phyloP scores from a whole-genome alignment of 805 yeast genomes.

The Kluyveromyces wickerhamii region DNA sequence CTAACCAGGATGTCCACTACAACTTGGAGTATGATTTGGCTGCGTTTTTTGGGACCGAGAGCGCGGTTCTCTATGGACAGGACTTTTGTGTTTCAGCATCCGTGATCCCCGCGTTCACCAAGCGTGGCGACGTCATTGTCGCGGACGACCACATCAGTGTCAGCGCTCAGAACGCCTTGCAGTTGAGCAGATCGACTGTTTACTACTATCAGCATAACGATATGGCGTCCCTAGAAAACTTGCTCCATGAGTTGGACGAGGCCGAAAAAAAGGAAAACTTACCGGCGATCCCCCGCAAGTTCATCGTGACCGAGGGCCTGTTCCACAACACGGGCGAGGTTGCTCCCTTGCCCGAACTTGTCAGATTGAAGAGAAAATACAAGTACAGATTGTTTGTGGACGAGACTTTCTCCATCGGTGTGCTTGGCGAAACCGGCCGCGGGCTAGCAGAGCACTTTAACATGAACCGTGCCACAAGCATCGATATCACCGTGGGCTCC shows the following conservation, averaged over 20 bases:
- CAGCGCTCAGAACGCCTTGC: constrained; percentile 80
- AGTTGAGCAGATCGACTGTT: constrained; percentile 78
- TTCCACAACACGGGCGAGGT: constrained; percentile 78
- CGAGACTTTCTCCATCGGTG: constrained; percentile 82
- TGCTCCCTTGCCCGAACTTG: constrained; percentile 57
- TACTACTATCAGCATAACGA: constrained; percentile 76
- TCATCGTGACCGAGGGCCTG: constrained; percentile 85
- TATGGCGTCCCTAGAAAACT: constrained; percentile 67
- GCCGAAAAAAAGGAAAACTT: constrained; percentile 49
- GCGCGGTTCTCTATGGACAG: constrained; percentile 84
- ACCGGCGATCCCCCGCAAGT: constrained; percentile 74
- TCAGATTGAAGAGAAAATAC: constrained; percentile 69
- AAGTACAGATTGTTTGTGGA: constrained; percentile 84
- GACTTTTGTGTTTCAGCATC: constrained; percentile 82
- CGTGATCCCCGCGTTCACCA: constrained; percentile 86
- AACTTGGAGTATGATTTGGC: constrained; percentile 71
- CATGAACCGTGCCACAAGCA: constrained; percentile 53
- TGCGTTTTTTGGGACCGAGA: constrained; percentile 65
- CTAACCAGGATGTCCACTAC: constrained; percentile 87
- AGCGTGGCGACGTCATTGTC: constrained; percentile 88
- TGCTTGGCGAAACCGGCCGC: constrained; percentile 74
- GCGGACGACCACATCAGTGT: constrained; percentile 75
- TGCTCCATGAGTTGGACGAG: constrained; percentile 53
- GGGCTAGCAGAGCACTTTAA: constrained; percentile 73
- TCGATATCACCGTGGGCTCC: constrained; percentile 84